Evolutionary conservation across 768 basidiomycete species (phyloP).

Genomic region (Plicaturopsis crispa): DNA sequence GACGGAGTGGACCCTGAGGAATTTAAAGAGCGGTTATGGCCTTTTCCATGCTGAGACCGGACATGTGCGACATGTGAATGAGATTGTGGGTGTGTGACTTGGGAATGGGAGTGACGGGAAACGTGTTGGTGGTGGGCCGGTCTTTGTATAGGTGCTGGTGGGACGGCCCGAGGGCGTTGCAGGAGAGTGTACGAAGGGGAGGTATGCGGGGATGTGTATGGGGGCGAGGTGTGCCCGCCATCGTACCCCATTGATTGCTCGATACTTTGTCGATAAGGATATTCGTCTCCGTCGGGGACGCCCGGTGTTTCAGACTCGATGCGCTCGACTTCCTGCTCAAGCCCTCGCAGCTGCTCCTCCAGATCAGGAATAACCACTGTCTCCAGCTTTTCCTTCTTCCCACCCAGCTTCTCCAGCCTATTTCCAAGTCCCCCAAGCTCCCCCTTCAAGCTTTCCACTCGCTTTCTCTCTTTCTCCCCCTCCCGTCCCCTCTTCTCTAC

Average conservation of each 20-base stretch:
- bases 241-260: slow-evolving; percentile 3
- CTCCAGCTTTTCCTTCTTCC: slow-evolving; percentile 64
- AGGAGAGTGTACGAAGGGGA: background rate
- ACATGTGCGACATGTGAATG: slow-evolving; percentile 7
- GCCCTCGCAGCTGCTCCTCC: slow-evolving; percentile 54
- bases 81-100: slow-evolving; percentile 3
- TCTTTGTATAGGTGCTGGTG: background rate
- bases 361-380: slow-evolving; percentile 50
- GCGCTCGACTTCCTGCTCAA: slow-evolving; percentile 54
- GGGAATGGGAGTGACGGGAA: slow-evolving; percentile 6
- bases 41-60: slow-evolving; percentile 3
- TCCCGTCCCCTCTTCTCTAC: slow-evolving; percentile 38
- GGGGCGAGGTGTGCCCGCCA: slow-evolving; percentile 1
- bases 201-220: background rate
- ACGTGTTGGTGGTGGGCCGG: background rate
- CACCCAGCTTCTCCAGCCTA: slow-evolving; percentile 59
- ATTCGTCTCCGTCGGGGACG: background rate
- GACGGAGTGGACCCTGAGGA: slow-evolving; percentile 5
- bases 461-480: slow-evolving; percentile 42
- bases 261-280: background rate
- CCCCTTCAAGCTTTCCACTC: slow-evolving; percentile 43
- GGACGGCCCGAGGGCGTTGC: background rate
- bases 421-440: slow-evolving; percentile 51
- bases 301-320: slow-evolving; percentile 13
- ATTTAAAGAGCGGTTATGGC: background rate